Evolutionary conservation across 208 protist genomes (phyloP), one percentile per base, ranked within the genome.

Genomic region (Acanthamoeba healyi): DNA sequence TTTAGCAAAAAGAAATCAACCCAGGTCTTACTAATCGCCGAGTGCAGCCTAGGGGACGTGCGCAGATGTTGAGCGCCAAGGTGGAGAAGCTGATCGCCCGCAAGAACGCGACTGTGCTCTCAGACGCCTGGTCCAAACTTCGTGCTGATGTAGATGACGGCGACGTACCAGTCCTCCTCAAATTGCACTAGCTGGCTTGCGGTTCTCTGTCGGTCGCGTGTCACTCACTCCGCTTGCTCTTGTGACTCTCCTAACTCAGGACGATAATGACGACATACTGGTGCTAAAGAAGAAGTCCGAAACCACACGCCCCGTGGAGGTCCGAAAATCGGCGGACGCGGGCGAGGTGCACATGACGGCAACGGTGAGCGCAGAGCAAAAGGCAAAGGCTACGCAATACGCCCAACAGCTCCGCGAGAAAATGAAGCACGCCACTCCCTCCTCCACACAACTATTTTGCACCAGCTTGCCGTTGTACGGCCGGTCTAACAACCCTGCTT

Each of bases 31-130:
- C n/a, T n/a, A n/a, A n/a, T n/a, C n/a, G n/a, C n/a, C n/a, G n/a
- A n/a, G n/a, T n/a, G n/a, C 32, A 40, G 65, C 67, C 15, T 1
- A 24, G 38, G 6, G 29, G 34, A 34, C 88, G 42, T 36, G 32
- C 51, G 19, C 42, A 94, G 72, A 29, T 36, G 56, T 1, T 94
- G 70, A 88, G 77, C 87, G 38, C n/a, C 14, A 56, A 61, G 54
- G 22, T 92, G 38, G 86, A 94, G 40, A 72, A 94, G 56, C 38
- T 91, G 54, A 44, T 82, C 32, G 29, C 42, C 32, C 22, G 81
- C 7, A 95, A 88, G 26, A 70, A 90, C 63, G 56, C 79, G 5
- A 94, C 56, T 6, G 40, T 94, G 36, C 70, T 84, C n/a, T 94
- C 89, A 5, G 89, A 94, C 32, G 61, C 89, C 36, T 94, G 40